These are phyloP conservation scores for Aspergillus panamensis DNA, from an alignment of 495 filamentous ascomycete species.

Conservation along the genomic window DNA sequence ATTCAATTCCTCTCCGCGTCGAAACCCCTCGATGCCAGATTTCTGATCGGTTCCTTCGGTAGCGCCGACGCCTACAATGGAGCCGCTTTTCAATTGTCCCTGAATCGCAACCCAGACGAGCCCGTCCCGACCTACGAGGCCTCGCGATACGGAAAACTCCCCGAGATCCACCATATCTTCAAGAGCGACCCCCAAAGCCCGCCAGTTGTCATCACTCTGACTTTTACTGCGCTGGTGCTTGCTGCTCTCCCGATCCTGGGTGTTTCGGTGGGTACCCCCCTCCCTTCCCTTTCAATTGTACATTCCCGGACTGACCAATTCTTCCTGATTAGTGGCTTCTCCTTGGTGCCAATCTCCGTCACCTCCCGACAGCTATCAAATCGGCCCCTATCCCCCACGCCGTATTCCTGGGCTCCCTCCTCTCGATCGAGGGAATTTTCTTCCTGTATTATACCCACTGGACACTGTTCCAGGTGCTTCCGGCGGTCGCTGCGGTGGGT, in stretches of 20 bases:
- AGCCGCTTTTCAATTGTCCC: slow-evolving; percentile 63
- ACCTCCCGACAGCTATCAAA: slow-evolving; percentile 68
- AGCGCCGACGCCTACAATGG: slow-evolving; percentile 60
- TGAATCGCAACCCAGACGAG: slow-evolving; percentile 57
- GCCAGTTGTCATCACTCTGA: slow-evolving; percentile 73
- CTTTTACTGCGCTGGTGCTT: slow-evolving; percentile 69
- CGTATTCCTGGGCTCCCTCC: slow-evolving; percentile 76
- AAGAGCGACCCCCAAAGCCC: slow-evolving; percentile 72
- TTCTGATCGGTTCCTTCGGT: slow-evolving; percentile 87
- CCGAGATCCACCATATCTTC: slow-evolving; percentile 92
- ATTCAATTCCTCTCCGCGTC: slow-evolving; percentile 68
- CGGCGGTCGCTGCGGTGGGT: slow-evolving; percentile 63
- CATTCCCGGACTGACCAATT: slow-evolving; percentile 13
- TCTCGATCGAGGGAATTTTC: slow-evolving; percentile 87
- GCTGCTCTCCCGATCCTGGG: slow-evolving; percentile 70
- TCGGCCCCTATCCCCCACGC: slow-evolving; percentile 73
- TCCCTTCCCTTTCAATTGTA: not conserved
- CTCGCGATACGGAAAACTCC: slow-evolving; percentile 74
- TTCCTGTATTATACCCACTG: slow-evolving; percentile 91
- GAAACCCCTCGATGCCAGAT: slow-evolving; percentile 65
- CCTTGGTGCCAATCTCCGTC: slow-evolving; percentile 81
- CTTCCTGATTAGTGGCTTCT: slow-evolving; percentile 58
- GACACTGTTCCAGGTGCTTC: slow-evolving; percentile 89
- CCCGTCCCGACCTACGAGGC: slow-evolving; percentile 55
- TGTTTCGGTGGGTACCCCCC: slow-evolving; percentile 58